Percentiles rank a stretch among this genome's conserved stretches.
Evolutionary conservation across 106 monocot genomes (phyloP).

Genomic region (Vanilla planifolia): DNA sequence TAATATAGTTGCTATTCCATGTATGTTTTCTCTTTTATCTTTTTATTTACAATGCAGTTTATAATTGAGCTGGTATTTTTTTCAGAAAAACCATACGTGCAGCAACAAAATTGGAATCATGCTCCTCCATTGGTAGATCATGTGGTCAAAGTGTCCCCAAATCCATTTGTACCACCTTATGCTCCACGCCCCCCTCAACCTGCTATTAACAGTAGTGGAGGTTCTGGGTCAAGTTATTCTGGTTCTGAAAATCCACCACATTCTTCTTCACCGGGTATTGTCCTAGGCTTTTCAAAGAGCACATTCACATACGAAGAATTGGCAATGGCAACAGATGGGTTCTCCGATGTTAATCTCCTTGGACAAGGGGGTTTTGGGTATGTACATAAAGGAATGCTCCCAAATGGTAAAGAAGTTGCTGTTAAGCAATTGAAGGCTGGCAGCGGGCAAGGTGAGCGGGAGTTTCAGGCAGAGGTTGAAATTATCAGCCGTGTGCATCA

Average conservation of each 20-base stretch:
- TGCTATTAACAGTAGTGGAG: conserved; percentile 25
- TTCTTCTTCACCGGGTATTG: conserved; percentile 21
- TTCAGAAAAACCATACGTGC: conserved; percentile 16
- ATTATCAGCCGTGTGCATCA: conserved; percentile 69
- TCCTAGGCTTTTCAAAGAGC: conserved; percentile 33
- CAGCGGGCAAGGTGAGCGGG: conserved; percentile 57
- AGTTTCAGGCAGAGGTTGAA: conserved; percentile 61
- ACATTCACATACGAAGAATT: conserved; percentile 53
- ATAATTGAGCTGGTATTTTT: not conserved
- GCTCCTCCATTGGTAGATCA: conserved; percentile 26
- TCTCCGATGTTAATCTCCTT: conserved; percentile 49
- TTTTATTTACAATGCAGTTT: too few species aligned
- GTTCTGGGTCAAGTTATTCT: conserved; percentile 39
- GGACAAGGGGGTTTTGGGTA: conserved; percentile 70
- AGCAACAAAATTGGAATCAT: conserved; percentile 33
- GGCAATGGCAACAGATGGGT: conserved; percentile 42
- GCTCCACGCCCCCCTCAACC: conserved; percentile 18
- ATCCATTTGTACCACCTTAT: conserved; percentile 27
- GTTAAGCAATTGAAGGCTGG: conserved; percentile 62
- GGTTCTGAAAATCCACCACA: conserved; percentile 12
- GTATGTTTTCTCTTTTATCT: too few species aligned
- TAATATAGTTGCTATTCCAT: too few species aligned
- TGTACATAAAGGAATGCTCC: conserved; percentile 57
- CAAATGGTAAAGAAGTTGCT: conserved; percentile 62
- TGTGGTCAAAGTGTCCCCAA: conserved; percentile 28